Evolutionary conservation across 2,329 filamentous ascomycete genomes (phyloP).

Genomic region (Pseudophaeomoniella oleicola): DNA sequence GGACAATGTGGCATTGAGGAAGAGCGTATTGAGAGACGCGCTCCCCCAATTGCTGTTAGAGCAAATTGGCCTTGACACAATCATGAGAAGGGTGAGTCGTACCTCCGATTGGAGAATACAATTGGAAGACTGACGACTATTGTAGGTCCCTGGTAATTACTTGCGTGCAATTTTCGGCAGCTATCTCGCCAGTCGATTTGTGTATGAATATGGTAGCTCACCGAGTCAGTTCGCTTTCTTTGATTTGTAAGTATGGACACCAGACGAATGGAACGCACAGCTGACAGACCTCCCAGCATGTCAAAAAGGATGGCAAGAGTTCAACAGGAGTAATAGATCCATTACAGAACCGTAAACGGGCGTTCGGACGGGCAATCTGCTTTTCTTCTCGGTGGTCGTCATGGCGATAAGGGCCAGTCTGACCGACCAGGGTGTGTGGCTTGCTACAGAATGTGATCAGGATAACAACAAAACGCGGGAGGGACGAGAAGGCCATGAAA

Average conservation of each 20-base stretch:
- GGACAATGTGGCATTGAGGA: slow-evolving; percentile 65
- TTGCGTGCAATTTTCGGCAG: slow-evolving; percentile 91
- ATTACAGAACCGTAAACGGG: not conserved
- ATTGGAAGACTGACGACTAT: slow-evolving; percentile 10
- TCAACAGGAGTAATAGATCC: not conserved
- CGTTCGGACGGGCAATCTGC: not conserved
- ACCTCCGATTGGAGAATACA: not conserved
- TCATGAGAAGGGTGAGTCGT: slow-evolving; percentile 56
- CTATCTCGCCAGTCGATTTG: slow-evolving; percentile 86
- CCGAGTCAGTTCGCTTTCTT: slow-evolving; percentile 98
- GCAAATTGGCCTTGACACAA: slow-evolving; percentile 81
- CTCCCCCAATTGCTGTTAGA: slow-evolving; percentile 70
- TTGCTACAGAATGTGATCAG: too few relatives aligned
- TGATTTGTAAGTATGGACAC: slow-evolving; percentile 60
- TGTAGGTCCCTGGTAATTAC: slow-evolving; percentile 72
- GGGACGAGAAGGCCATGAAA: too few relatives aligned
- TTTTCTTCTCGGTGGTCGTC: too few relatives aligned
- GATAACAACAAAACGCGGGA: too few relatives aligned
- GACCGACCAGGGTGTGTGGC: too few relatives aligned
- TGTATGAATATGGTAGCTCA: slow-evolving; percentile 85
- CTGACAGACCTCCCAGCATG: not conserved
- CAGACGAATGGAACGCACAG: not conserved
- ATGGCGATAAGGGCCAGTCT: not conserved
- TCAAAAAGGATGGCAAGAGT: not conserved
- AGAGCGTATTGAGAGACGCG: slow-evolving; percentile 68